Evolutionary conservation across 2,329 filamentous ascomycete species (phyloP), one percentile per base, ranked within the genome.

Genomic region (Aphanoascus verrucosus): DNA sequence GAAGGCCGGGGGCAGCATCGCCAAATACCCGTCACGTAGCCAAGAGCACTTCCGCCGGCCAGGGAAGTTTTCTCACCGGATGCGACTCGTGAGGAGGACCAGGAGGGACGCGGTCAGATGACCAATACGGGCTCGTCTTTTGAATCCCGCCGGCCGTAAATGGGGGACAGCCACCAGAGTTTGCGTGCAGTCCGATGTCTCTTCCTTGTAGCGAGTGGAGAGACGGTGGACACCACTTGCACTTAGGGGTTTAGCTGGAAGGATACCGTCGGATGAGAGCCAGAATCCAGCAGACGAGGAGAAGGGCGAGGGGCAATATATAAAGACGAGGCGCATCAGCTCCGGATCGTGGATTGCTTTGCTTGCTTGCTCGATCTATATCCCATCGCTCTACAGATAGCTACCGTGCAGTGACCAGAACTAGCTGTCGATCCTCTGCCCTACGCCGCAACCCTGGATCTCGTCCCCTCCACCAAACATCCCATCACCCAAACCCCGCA

Each of bases 211-310:
- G 50, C 42, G 50, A 32, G 52, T 54, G 52, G 52, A 54, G 52
- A 42, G 52, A 15, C 19, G 37, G 44, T 42, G 51, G 43, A 14
- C 32, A 40, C 46, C 46, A 46, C 50, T 52, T 55, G 53, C 53
- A 49, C 53, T 55, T 55, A 55, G 53, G 28, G 53, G 53, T 49
- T 44, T 55, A 55, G 53, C 53, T 45, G 53, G 53, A 55, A 44
- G 53, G 46, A 49, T 50, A 55, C 46, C 45, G 20, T 49, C 46
- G 46, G 45, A 43, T 37, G 44, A 15, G 34, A 43, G 7, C 46
- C 40, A 40, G 31, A 49, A 46, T 15, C 40, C 52, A 31, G 12
- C 31, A 47, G 32, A 37, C 15, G 15, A 32, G 14, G 14, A 5
- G 42, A 8, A 41, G 28, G 11, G 49, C 14, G 49, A 34, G 43